Percentiles rank a stretch among this genome's conserved stretches.
These are phyloP conservation scores for Cercospora beticola DNA, from an alignment of 2,329 filamentous ascomycete genomes.

Conservation along the genomic window DNA sequence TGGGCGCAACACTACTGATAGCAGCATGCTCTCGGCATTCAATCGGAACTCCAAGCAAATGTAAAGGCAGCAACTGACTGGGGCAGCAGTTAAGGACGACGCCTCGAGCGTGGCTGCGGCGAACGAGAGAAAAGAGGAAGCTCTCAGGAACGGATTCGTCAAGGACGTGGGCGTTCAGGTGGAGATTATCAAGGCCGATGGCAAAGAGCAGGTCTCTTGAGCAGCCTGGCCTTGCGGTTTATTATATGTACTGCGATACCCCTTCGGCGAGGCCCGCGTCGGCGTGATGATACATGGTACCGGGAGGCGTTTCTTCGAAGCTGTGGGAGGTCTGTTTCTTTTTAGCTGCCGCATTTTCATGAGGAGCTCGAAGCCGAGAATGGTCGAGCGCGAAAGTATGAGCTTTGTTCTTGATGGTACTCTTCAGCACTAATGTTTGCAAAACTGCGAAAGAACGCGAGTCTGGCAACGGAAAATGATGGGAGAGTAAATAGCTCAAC, in stretches of 20 bases:
- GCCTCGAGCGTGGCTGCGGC: slow-evolving; percentile 24
- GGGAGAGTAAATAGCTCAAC: slow-evolving; percentile 13
- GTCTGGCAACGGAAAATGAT: slow-evolving; percentile 24
- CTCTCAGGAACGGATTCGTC: slow-evolving; percentile 26
- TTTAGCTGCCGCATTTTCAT: slow-evolving; percentile 8
- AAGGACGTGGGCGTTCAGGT: slow-evolving; percentile 37
- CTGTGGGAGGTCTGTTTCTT: slow-evolving; percentile 16
- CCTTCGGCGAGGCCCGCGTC: slow-evolving; percentile 12
- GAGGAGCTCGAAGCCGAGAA: neutral
- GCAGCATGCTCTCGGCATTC: slow-evolving; percentile 32
- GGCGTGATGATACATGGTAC: slow-evolving; percentile 14
- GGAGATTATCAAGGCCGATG: slow-evolving; percentile 25
- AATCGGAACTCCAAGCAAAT: slow-evolving; percentile 29
- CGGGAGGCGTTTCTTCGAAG: slow-evolving; percentile 14
- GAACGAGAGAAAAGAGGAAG: slow-evolving; percentile 30
- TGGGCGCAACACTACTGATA: slow-evolving; percentile 36
- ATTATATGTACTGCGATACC: slow-evolving; percentile 20
- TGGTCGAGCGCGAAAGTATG: slow-evolving; percentile 8
- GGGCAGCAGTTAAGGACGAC: slow-evolving; percentile 32
- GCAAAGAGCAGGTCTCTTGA: slow-evolving; percentile 31
- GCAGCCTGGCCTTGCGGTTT: neutral
- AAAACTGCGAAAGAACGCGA: slow-evolving; percentile 16
- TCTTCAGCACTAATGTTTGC: slow-evolving; percentile 10
- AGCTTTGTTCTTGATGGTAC: slow-evolving; percentile 3
- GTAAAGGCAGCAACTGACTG: slow-evolving; percentile 28